Conservation (phyloP, 306 rosid species). For the Casuarina glauca region DNA sequence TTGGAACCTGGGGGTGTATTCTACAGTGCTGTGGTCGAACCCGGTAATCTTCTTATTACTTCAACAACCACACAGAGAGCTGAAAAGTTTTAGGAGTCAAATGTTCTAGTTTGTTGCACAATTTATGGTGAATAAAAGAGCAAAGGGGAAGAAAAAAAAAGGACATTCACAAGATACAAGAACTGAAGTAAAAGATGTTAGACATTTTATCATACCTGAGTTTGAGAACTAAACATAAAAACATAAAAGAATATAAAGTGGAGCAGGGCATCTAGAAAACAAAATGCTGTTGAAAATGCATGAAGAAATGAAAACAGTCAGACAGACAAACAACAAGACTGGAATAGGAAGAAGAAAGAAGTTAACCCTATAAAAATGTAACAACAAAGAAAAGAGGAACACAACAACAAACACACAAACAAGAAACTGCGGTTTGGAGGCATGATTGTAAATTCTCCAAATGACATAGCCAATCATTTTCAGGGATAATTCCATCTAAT, state of each 20-base stretch:
- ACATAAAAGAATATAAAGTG: background rate
- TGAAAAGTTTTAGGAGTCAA: background rate
- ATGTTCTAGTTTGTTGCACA: background rate
- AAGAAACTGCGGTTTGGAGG: background rate
- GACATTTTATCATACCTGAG: background rate
- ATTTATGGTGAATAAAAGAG: background rate
- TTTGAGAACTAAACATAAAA: background rate
- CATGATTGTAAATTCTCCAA: background rate
- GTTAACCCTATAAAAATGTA: background rate
- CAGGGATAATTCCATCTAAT: background rate
- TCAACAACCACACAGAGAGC: background rate
- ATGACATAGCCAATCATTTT: background rate
- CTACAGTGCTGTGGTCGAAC: background rate
- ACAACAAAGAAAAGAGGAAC: background rate
- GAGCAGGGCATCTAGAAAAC: background rate
- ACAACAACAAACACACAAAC: background rate
- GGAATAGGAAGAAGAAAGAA: background rate
- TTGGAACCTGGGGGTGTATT: background rate
- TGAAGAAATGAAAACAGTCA: too few species aligned
- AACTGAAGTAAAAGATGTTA: background rate
- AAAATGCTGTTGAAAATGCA: background rate
- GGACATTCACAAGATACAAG: background rate
- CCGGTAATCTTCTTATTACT: background rate
- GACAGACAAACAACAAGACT: background rate
- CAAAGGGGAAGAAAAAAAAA: background rate